Percentiles rank a stretch among this genome's conserved stretches.
These are phyloP conservation scores for Mortierella sp. DNA, from an alignment of 371 early-diverging fungal species.

Conservation along the genomic window DNA sequence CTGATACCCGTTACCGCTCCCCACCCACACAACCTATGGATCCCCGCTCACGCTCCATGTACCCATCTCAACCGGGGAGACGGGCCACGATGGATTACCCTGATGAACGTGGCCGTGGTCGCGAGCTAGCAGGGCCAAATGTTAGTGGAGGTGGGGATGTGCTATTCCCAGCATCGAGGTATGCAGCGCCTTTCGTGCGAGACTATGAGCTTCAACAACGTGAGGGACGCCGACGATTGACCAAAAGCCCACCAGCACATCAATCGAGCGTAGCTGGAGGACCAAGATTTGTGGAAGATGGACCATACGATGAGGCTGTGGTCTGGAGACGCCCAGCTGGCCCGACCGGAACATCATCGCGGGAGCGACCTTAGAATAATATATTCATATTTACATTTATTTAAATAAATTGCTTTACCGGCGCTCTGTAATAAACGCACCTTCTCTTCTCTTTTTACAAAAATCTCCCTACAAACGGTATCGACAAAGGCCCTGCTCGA, in stretches of 20 bases:
- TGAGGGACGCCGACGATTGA: conserved; percentile 28
- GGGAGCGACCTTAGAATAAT: neutral
- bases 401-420: neutral
- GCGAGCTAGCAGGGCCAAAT: neutral
- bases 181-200: conserved; percentile 47
- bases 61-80: neutral
- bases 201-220: conserved; percentile 49
- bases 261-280: neutral
- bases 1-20: conserved; percentile 9
- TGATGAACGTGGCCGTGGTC: neutral
- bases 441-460: too few relatives aligned
- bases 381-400: neutral
- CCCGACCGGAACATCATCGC: neutral
- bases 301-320: conserved; percentile 31
- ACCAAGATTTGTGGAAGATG: conserved; percentile 15
- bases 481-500: too few relatives aligned
- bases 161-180: conserved; percentile 48
- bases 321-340: conserved; percentile 22
- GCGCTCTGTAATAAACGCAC: too few relatives aligned
- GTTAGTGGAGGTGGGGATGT: neutral
- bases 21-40: conserved; percentile 13
- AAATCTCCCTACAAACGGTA: too few relatives aligned
- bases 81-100: conserved; percentile 4
- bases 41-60: conserved; percentile 9
- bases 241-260: conserved; percentile 12